Conservation (phyloP, 768 basidiomycete genomes). For the Pisolithus microcarpus region DNA sequence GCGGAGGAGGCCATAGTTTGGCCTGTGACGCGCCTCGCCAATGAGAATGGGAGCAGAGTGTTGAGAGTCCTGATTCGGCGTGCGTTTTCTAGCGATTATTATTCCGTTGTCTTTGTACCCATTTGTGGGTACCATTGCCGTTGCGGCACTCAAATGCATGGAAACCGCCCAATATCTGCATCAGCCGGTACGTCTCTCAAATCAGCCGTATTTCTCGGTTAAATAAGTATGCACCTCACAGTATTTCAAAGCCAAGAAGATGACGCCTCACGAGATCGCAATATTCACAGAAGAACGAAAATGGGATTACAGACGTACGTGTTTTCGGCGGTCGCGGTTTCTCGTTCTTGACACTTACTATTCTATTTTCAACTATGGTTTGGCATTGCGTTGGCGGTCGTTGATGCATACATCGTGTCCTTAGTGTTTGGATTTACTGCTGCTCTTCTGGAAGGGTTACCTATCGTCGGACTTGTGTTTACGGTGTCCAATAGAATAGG, state of each 20-base stretch:
- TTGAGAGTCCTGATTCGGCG: not conserved
- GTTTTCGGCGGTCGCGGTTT: not conserved
- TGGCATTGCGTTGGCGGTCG: not conserved
- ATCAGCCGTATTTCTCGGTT: not conserved
- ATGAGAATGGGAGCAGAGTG: not conserved
- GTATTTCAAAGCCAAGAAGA: conserved; percentile 83
- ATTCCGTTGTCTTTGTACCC: conserved; percentile 64
- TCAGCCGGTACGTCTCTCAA: conserved; percentile 41
- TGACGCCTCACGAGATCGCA: conserved; percentile 61
- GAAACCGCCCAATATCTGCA: conserved; percentile 66
- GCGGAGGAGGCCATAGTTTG: no score
- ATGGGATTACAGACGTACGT: conserved; percentile 76
- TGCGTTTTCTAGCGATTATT: conserved; percentile 39
- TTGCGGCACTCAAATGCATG: conserved; percentile 60
- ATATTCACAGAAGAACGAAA: conserved; percentile 84
- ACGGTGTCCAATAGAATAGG: conserved; percentile 84
- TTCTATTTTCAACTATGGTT: not conserved
- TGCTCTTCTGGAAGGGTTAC: conserved; percentile 72
- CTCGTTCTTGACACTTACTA: not conserved
- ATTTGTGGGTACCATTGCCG: conserved; percentile 52
- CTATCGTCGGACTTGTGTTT: conserved; percentile 75
- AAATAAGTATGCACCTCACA: conserved; percentile 19
- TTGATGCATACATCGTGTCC: not conserved
- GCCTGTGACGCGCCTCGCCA: not conserved
- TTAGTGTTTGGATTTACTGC: conserved; percentile 82